phyloP scores from a whole-genome alignment of 352 stramenopile species.

The Globisporangium ultimum region DNA sequence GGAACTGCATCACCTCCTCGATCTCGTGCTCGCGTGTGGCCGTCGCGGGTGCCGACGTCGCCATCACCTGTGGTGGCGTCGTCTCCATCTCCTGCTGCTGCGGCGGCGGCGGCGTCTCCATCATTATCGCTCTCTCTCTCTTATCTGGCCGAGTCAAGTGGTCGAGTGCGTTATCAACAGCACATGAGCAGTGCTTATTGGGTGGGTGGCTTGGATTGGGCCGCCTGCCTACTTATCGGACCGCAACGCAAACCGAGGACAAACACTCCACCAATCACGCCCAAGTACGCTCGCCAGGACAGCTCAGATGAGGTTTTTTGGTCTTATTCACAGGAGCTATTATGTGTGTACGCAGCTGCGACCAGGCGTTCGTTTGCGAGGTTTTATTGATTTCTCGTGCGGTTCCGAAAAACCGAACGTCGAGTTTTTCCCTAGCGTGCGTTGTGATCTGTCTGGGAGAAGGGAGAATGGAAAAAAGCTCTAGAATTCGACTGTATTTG shows the following conservation, averaged over 20 bases:
- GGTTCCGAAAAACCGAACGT: conserved; percentile 1
- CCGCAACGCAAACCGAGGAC: too few relatives aligned
- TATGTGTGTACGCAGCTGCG: not conserved
- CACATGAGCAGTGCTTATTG: not conserved
- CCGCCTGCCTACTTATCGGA: too few relatives aligned
- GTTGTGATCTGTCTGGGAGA: not conserved
- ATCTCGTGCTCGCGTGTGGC: conserved; percentile 62
- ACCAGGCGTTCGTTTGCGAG: not conserved
- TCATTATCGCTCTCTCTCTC: too few relatives aligned
- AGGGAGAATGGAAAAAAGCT: too few relatives aligned
- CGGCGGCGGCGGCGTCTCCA: not conserved
- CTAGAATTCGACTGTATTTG: too few relatives aligned
- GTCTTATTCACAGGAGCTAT: not conserved
- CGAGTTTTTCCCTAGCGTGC: not conserved
- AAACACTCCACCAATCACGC: not conserved
- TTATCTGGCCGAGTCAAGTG: too few relatives aligned
- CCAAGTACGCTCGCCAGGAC: too few relatives aligned
- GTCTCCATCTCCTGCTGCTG: not conserved
- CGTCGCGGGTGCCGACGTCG: not conserved
- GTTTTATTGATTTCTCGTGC: not conserved
- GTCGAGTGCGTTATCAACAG: not conserved
- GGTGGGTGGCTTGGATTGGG: too few relatives aligned
- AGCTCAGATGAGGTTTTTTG: not conserved
- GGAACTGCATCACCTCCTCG: conserved; percentile 86
- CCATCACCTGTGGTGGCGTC: not conserved